Conservation (phyloP, 2,329 filamentous ascomycete genomes). For the Ceratocystis cacaofunesta region DNA sequence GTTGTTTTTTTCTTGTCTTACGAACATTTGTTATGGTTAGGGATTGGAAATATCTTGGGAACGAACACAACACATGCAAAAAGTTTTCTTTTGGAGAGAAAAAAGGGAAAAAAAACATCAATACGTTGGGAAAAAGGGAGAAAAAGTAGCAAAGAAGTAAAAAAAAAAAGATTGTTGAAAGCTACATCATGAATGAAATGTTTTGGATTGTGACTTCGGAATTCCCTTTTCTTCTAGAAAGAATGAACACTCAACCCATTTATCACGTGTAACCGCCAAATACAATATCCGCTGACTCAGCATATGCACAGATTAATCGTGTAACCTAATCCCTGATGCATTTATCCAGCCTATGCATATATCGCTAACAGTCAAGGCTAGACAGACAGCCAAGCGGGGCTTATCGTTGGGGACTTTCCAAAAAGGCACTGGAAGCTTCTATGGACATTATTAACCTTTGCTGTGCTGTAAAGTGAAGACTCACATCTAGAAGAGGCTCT, state of each 20-base stretch:
- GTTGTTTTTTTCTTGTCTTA: not conserved
- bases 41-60: not conserved
- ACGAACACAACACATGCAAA: no score
- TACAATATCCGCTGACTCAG: not conserved
- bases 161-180: no score
- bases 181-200: no score
- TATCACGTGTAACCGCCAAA: not conserved
- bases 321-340: not conserved
- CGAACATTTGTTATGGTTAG: not conserved
- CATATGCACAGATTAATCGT: not conserved
- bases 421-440: conserved; percentile 3
- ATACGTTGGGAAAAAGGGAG: no score
- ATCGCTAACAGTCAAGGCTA: not conserved
- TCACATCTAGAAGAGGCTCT: not conserved
- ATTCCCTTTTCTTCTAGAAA: no score
- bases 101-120: no score
- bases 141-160: no score
- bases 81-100: no score
- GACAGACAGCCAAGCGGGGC: not conserved
- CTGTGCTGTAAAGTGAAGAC: not conserved
- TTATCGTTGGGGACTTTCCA: not conserved
- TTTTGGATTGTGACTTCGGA: no score
- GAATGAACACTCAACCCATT: no score
- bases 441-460: not conserved
- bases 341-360: not conserved